Evolutionary conservation across 768 basidiomycete species (phyloP), one percentile per base, ranked within the genome.

Genomic region (Cystofilobasidium capitatum): DNA sequence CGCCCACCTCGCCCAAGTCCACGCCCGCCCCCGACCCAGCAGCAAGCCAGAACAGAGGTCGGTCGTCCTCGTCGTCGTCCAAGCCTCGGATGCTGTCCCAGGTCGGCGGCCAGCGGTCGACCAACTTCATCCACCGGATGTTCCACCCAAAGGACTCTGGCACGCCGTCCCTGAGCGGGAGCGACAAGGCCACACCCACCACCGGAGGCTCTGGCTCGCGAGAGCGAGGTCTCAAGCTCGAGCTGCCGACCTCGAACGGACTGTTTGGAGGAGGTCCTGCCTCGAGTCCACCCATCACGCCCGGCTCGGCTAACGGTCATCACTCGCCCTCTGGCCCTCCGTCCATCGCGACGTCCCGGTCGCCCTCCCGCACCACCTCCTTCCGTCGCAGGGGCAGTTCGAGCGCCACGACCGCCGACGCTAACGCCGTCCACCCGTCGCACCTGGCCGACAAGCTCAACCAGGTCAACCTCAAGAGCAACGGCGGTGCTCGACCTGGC

Each of bases 261-360:
- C 64, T 69, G 35, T 70, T 67, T 10, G 26, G 65, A 42, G 68
- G 59, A 45, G 47, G 8, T 42, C 40, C 26, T 33, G 33, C 33
- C 73, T 69, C 4, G 60, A 65, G n/a, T 75, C 75, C 4, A 9
- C 76, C 76, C n/a, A 39, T 71, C 24, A 76, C 75, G 14, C 75
- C 76, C 26, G 72, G 72, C 14, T 74, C 74, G 7, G 74, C 74
- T 7, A 72, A 72, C 3, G n/a, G n/a, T n/a, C 57, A 66, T 2
- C 69, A 55, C 35, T 54, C 35, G 9, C 70, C 69, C 35, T 63
- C 62, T n/a, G 74, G 73, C 62, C 70, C 70, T 0, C 31, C 62
- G 7, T 63, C 62, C 22, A 39, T 22, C 6, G 74, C 74, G 62
- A 64, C 71, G 39, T 73, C 71, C 20, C 65, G 73, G 44, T 70